Conservation (phyloP, 1,284 basidiomycete species). For the Dichomitus squalens region DNA sequence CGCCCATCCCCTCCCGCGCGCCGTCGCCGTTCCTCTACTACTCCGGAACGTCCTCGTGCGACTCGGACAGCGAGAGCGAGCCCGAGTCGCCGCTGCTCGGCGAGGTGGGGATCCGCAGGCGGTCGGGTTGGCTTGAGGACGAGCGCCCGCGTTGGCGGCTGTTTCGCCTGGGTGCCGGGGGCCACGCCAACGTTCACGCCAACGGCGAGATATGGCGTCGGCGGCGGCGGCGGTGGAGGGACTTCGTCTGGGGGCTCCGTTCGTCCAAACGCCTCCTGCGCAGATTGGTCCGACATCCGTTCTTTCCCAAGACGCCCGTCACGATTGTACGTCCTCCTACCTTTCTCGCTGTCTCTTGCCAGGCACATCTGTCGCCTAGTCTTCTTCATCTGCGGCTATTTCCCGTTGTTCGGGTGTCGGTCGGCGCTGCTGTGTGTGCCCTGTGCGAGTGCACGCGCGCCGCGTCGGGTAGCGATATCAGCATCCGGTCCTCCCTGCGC, state of each 20-base stretch:
- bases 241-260: constrained; percentile 39
- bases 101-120: constrained; percentile 40
- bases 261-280: constrained; percentile 55
- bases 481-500: too few species aligned
- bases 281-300: constrained; percentile 67
- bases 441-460: not conserved
- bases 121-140: constrained; percentile 30
- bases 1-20: constrained; percentile 40
- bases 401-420: not conserved
- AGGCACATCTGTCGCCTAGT: not conserved
- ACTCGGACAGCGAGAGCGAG: constrained; percentile 70
- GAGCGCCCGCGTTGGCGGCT: constrained; percentile 40
- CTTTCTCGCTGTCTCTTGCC: not conserved
- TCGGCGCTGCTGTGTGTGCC: not conserved
- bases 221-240: constrained; percentile 40
- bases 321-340: constrained; percentile 67
- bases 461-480: not conserved
- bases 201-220: constrained; percentile 23
- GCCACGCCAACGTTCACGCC: too few species aligned
- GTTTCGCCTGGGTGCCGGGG: constrained; percentile 19
- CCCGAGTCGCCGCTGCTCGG: constrained; percentile 53
- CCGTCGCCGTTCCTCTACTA: constrained; percentile 40
- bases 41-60: constrained; percentile 50
- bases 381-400: too few species aligned
- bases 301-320: constrained; percentile 79